These are phyloP conservation scores for Melampsora larici-populina DNA, from an alignment of 1,284 basidiomycete genomes.

Conservation along the genomic window DNA sequence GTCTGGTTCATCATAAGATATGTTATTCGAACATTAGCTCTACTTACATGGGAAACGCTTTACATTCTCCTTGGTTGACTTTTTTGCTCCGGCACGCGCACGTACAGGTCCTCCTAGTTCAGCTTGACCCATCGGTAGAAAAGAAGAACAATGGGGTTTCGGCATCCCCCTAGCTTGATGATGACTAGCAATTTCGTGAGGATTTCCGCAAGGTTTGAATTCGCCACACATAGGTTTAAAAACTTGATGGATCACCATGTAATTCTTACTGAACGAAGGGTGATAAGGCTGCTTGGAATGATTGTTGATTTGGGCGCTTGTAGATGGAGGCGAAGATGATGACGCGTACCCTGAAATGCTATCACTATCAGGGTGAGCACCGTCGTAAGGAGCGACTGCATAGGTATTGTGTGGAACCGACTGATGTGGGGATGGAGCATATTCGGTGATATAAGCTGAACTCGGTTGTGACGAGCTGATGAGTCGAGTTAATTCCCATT, in stretches of 20 bases:
- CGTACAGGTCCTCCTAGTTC: background rate
- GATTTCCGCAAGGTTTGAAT: background rate
- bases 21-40: background rate
- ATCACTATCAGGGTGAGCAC: background rate
- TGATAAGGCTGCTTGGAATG: background rate
- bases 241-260: slow-evolving; percentile 36
- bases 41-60: slow-evolving; percentile 43
- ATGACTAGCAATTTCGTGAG: background rate
- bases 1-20: background rate
- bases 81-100: background rate
- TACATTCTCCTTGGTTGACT: slow-evolving; percentile 23
- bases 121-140: background rate
- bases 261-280: slow-evolving; percentile 2
- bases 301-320: slow-evolving; percentile 3
- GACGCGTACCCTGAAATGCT: slow-evolving; percentile 7
- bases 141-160: background rate
- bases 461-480: background rate
- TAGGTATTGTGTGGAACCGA: background rate
- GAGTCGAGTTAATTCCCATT: slow-evolving; percentile 2
- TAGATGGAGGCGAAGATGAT: slow-evolving; percentile 23
- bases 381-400: slow-evolving; percentile 1
- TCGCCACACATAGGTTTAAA: background rate
- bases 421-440: background rate
- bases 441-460: background rate
- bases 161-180: background rate